Evolutionary conservation across 306 rosid species (phyloP), one percentile per base, ranked within the genome.

Genomic region (Castanea mollissima): DNA sequence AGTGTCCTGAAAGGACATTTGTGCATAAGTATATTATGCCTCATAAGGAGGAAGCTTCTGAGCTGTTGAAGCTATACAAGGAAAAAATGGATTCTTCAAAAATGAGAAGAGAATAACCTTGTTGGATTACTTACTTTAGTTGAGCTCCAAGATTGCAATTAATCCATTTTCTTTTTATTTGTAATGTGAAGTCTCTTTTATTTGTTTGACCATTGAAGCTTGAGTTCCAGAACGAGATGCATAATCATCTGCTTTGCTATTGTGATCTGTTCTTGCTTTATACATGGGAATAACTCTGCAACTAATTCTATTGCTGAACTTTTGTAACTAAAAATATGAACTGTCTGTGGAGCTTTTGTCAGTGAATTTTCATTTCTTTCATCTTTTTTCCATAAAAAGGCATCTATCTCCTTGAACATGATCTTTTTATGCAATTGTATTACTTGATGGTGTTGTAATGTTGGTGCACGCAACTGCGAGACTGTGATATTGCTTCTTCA

Each of bases 41-140:
- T 69, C 85, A 82, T 23, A 72, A 31, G 60, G 55, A 73, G 75
- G 84, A 76, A 76, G 83, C 55, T 71, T 69, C 74, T 63, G 77
- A 78, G n/a, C 69, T 86, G 5, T 55, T 75, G 72, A 75, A 78
- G 83, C 55, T 83, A 46, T 83, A 72, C 68, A 19, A 44, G 18
- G 68, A 32, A n/a, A 75, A 72, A 58, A 27, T 71, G 83, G 69
- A 80, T 65, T 75, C 55, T 4, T 58, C 60, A 0, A 2, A 23
- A 6, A 21, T 56, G 31, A 69, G 2, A 7, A 11, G 9, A 23
- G 10, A 73, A 2, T 55, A 21, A 65, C 49, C 20, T 11, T 10
- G 54, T 46, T 11, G 54, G 54, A 11, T 46, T 46, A 46, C 54
- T 12, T 46, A 12, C 13, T 18, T 57, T 46, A 9, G 64, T 57